Evolutionary conservation across 2,329 filamentous ascomycete species (phyloP).

Genomic region (Plenodomus tracheiphilus): DNA sequence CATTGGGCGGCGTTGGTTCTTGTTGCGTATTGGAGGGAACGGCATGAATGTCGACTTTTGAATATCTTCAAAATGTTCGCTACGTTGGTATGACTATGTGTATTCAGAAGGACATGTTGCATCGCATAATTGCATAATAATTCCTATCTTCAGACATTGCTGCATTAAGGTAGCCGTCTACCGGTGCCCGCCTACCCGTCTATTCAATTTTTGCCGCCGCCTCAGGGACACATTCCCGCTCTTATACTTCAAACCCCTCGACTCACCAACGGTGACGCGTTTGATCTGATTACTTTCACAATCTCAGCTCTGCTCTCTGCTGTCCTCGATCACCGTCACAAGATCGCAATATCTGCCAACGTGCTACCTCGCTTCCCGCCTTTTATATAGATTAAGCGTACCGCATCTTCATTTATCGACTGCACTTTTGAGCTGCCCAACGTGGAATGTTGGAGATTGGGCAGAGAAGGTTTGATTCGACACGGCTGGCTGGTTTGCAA

Average conservation of each 20-base stretch:
- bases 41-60: background rate
- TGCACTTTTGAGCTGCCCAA: conserved; percentile 5
- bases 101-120: no score
- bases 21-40: background rate
- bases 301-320: background rate
- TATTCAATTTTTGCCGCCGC: no score
- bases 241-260: no score
- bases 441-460: background rate
- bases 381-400: conserved; percentile 21
- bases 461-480: no score
- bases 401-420: conserved; percentile 14
- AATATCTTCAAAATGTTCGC: background rate
- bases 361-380: conserved; percentile 4
- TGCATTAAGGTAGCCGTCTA: no score
- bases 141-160: no score
- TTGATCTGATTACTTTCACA: background rate
- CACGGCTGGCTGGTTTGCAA: no score
- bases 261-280: background rate
- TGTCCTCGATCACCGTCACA: background rate
- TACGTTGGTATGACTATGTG: no score
- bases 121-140: no score
- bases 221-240: no score
- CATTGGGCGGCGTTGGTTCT: conserved; percentile 10
- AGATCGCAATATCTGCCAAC: conserved; percentile 3
- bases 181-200: no score